Percentiles rank a stretch among this genome's conserved stretches.
Evolutionary conservation across 768 basidiomycete genomes (phyloP).

Genomic region (Suillus plorans): DNA sequence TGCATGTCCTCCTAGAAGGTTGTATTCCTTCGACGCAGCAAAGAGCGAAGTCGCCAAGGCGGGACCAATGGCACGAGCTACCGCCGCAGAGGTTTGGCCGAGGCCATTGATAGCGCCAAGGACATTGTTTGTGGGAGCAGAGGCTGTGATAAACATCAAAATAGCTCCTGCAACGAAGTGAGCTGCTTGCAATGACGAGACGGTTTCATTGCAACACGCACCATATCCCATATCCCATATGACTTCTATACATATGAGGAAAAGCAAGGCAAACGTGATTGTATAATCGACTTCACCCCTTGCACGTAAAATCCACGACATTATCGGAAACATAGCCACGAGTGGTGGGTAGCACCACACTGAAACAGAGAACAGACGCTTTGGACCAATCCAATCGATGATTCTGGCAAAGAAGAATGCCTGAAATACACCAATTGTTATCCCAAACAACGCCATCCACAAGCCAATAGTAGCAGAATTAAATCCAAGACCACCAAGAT

Average conservation of each 20-base stretch:
- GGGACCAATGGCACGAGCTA: too few species aligned
- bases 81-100: too few species aligned
- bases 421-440: conserved; percentile 40
- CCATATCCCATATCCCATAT: conserved; percentile 44
- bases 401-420: conserved; percentile 38
- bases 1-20: conserved; percentile 49
- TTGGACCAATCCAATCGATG: conserved; percentile 43
- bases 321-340: conserved; percentile 44
- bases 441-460: conserved; percentile 35
- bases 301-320: conserved; percentile 37
- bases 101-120: too few species aligned
- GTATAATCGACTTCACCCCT: conserved; percentile 29
- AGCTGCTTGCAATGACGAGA: not conserved
- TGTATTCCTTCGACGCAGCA: conserved; percentile 48
- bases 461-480: conserved; percentile 41
- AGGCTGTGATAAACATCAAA: too few species aligned
- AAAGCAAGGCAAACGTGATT: conserved; percentile 37
- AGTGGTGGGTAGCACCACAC: conserved; percentile 39
- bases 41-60: conserved; percentile 49
- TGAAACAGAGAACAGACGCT: conserved; percentile 38
- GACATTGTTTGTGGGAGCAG: too few species aligned
- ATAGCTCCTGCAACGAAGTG: conserved; percentile 40
- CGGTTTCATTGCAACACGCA: conserved; percentile 19
- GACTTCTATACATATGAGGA: conserved; percentile 22
- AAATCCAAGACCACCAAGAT: conserved; percentile 43